Percentiles rank a stretch among this genome's conserved stretches.
These are phyloP conservation scores for Hypomontagnella monticulosa DNA, from an alignment of 495 filamentous ascomycete genomes.

Conservation along the genomic window DNA sequence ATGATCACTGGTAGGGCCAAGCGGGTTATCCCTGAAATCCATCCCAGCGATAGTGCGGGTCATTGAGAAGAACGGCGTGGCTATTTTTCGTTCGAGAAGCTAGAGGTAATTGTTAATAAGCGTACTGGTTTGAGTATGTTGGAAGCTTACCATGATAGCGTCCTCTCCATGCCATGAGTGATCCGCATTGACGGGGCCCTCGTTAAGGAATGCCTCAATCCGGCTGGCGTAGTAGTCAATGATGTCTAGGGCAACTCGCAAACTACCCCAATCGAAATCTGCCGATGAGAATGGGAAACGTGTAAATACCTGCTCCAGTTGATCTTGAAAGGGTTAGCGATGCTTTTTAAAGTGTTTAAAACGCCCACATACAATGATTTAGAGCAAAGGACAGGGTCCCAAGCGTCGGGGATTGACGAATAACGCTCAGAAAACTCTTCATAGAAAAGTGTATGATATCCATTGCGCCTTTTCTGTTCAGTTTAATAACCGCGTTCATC, in stretches of 20 bases:
- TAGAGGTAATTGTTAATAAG: background rate
- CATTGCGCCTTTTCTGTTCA: constrained; percentile 57
- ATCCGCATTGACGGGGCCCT: constrained; percentile 33
- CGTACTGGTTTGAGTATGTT: no score
- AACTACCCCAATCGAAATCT: constrained; percentile 54
- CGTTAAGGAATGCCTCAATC: constrained; percentile 51
- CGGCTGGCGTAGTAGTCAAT: constrained; percentile 50
- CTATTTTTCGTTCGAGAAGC: constrained; percentile 52
- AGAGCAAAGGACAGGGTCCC: constrained; percentile 49
- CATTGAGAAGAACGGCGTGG: constrained; percentile 54
- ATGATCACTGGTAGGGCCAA: constrained; percentile 43
- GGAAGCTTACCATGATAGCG: constrained; percentile 49
- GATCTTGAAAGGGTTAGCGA: constrained; percentile 39
- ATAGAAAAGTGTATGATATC: constrained; percentile 54
- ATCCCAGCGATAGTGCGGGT: constrained; percentile 46
- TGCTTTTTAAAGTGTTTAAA: background rate
- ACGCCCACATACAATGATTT: constrained; percentile 48
- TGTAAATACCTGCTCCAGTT: constrained; percentile 56
- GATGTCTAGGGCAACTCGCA: constrained; percentile 51
- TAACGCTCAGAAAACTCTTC: constrained; percentile 53
- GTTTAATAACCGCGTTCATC: constrained; percentile 53
- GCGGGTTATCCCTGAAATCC: constrained; percentile 15
- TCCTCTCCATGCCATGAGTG: constrained; percentile 53
- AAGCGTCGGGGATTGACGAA: constrained; percentile 50
- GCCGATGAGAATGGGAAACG: constrained; percentile 51